Base-by-base conservation (phyloP, 1,139 yeast genomes). In the Maudiozyma humilis region DNA sequence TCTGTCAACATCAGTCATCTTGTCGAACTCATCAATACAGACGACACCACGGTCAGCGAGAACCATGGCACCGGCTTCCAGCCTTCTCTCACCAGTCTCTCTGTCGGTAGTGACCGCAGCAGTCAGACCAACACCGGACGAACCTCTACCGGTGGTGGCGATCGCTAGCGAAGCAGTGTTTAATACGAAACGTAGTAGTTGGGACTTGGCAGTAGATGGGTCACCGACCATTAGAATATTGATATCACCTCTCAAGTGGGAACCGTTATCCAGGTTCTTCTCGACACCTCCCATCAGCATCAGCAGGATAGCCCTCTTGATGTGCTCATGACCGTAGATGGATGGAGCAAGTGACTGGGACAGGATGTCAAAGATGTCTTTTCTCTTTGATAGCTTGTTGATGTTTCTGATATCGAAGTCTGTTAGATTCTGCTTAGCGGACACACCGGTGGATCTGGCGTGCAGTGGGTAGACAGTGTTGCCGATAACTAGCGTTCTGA, bases 1-100 rank as follows among this genome's bases (percentile, higher is more conserved):
- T 64, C 98, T 77, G 68, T 91, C 99, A 27, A 81, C 77, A 63
- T 93, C 98, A 49, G 87, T 82, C 99, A 91, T 91, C 65, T 91
- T 91, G 69, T 91, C 98, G 60, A 91, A 91, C 70, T 91, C 98
- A 72, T 91, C 98, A 60, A 91, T 93, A 75, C 98, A 91, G 37
- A 91, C 97, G 49, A 93, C 75, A 52, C 99, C 99, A 54, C 97
- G 73, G 66, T 91, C 98, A 10, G 97, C 99, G 51, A 93, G 71
- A 38, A 91, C 98, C 98, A 91, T 91, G 2, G 99, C 99, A 72
- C 99, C 99, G 0, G 98, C 99, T 66, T 93, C 98, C 52, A 91
- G 71, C 56, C 95, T 76, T 60, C 97, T 75, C 68, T 91, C 99
- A 43, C 98, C 98, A 1, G 98, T 91, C 65, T 91, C 98, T 58